Evolutionary conservation across 2,329 filamentous ascomycete genomes (phyloP).

Genomic region (Graphium sp.): DNA sequence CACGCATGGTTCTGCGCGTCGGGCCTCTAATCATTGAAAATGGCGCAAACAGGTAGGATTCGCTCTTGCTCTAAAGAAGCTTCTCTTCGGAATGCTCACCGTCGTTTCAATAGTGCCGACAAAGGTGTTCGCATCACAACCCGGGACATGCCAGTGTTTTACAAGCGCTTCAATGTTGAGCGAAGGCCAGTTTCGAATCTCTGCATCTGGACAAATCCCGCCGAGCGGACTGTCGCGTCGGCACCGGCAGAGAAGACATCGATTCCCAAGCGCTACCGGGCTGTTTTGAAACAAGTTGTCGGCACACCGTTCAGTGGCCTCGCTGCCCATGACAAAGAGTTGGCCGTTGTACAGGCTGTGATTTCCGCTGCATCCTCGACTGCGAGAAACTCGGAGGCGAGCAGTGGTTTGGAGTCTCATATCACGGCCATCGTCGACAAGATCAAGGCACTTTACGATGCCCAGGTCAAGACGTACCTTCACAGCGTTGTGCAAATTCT

Average conservation of each 20-base stretch:
- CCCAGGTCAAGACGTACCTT: slow-evolving; percentile 13
- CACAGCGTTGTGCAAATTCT: slow-evolving; percentile 12
- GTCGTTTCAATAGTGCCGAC: slow-evolving; percentile 9
- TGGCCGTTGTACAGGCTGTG: slow-evolving; percentile 4
- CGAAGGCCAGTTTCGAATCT: too few relatives aligned
- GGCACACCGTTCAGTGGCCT: slow-evolving; percentile 16
- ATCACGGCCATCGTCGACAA: slow-evolving; percentile 3
- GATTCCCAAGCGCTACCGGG: slow-evolving; percentile 15
- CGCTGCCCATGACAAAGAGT: slow-evolving; percentile 4
- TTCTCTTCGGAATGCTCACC: too few relatives aligned
- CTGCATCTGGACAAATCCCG: too few relatives aligned
- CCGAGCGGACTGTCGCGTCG: neutral
- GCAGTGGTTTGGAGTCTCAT: neutral
- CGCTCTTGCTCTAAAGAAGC: too few relatives aligned
- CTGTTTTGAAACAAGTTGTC: slow-evolving; percentile 21
- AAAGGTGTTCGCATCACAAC: slow-evolving; percentile 11
- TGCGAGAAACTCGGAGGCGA: neutral
- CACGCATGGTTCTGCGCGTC: slow-evolving; percentile 20
- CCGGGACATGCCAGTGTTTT: slow-evolving; percentile 8
- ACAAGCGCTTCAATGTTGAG: too few relatives aligned
- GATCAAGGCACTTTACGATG: slow-evolving; percentile 10
- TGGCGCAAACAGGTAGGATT: slow-evolving; percentile 17
- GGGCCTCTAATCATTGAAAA: slow-evolving; percentile 22
- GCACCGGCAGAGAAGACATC: neutral
- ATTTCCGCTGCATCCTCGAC: slow-evolving; percentile 5